Conservation (phyloP, 805 yeast species). For the Metschnikowia henanensis region DNA sequence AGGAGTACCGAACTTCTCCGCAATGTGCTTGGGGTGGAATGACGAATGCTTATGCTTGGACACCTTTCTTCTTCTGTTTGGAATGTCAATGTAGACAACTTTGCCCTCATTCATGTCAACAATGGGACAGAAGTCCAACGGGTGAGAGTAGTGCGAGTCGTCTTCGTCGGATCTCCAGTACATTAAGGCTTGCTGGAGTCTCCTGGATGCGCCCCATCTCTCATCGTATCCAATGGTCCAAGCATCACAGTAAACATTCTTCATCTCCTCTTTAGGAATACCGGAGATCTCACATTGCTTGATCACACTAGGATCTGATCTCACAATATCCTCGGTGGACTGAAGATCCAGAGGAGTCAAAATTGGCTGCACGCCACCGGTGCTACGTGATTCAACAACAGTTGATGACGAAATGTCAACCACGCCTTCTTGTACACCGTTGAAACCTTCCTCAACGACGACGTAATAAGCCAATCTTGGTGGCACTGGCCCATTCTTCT, state of each 20-base stretch:
- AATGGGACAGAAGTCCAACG: slow-evolving; percentile 81
- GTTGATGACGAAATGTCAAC: slow-evolving; percentile 54
- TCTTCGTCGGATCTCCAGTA: slow-evolving; percentile 75
- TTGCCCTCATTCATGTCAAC: slow-evolving; percentile 70
- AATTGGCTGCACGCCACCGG: slow-evolving; percentile 71
- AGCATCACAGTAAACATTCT: slow-evolving; percentile 61
- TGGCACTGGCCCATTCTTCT: slow-evolving; percentile 57
- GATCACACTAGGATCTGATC: slow-evolving; percentile 70
- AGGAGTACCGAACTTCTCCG: slow-evolving; percentile 54
- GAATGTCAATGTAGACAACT: slow-evolving; percentile 74
- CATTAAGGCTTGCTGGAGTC: slow-evolving; percentile 80
- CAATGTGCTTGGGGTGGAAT: slow-evolving; percentile 65
- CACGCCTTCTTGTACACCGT: slow-evolving; percentile 71
- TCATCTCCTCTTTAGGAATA: slow-evolving; percentile 60
- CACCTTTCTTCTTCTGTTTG: slow-evolving; percentile 69
- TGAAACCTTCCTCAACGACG: slow-evolving; percentile 53
- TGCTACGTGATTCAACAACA: slow-evolving; percentile 47
- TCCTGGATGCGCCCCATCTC: slow-evolving; percentile 74
- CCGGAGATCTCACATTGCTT: slow-evolving; percentile 74
- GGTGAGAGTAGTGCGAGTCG: slow-evolving; percentile 74
- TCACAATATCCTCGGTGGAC: slow-evolving; percentile 60
- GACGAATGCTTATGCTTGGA: slow-evolving; percentile 67
- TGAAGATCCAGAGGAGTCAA: slow-evolving; percentile 68
- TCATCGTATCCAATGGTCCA: slow-evolving; percentile 73
- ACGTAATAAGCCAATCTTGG: slow-evolving; percentile 70